Percentiles rank a stretch among this genome's conserved stretches.
Evolutionary conservation across 1,284 basidiomycete genomes (phyloP).

Genomic region (Ustilago bromivora): DNA sequence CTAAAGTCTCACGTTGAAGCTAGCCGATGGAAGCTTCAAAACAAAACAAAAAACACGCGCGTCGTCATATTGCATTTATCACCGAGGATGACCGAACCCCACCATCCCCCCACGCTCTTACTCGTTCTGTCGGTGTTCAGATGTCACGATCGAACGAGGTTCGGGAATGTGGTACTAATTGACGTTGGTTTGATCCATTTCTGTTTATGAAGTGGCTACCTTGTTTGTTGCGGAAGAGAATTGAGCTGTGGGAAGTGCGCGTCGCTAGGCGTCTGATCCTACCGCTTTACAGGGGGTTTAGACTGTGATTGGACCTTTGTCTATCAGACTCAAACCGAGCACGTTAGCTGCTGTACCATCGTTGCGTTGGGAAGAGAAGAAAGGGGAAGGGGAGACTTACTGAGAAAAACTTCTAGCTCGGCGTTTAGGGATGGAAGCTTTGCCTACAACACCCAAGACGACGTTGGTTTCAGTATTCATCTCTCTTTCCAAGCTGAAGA

Average conservation of each 20-base stretch:
- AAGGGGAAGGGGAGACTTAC: conserved; percentile 12
- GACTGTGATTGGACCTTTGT: background rate
- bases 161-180: no score
- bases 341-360: background rate
- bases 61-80: background rate
- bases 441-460: conserved; percentile 1
- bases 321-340: background rate
- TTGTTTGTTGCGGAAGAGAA: no score
- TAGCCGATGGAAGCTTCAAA: background rate
- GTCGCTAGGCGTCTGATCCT: no score
- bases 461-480: background rate
- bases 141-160: background rate
- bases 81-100: background rate
- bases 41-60: background rate
- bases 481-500: background rate
- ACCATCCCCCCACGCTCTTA: background rate
- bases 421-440: conserved; percentile 11
- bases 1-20: no score
- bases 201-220: no score
- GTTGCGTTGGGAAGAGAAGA: background rate
- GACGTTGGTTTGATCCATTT: no score
- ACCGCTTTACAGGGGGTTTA: no score
- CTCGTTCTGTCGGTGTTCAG: background rate
- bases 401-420: conserved; percentile 17
- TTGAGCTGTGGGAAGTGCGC: no score